Conservation (phyloP, 495 filamentous ascomycete species). For the Penicillium tannophilum region DNA sequence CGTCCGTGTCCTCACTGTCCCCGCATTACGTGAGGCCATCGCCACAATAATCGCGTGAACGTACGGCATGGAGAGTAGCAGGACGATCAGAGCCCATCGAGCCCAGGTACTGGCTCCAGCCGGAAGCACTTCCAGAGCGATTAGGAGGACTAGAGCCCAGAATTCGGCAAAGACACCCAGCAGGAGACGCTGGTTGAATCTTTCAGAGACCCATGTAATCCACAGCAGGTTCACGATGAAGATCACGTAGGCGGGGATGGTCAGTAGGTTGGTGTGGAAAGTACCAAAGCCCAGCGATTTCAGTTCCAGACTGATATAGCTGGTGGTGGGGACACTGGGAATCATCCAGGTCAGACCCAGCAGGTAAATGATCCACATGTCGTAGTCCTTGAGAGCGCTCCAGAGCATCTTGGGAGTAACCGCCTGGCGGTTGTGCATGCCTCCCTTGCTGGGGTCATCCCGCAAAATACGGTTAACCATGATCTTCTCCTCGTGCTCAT, state of each 20-base stretch:
- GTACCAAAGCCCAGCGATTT: slow-evolving; percentile 62
- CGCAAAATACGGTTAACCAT: slow-evolving; percentile 73
- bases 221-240: slow-evolving; percentile 49
- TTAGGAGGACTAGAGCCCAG: slow-evolving; percentile 58
- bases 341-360: slow-evolving; percentile 54
- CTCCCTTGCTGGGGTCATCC: slow-evolving; percentile 72
- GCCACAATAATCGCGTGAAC: slow-evolving; percentile 69
- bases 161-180: slow-evolving; percentile 53
- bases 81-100: slow-evolving; percentile 52
- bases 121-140: slow-evolving; percentile 50
- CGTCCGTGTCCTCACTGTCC: slow-evolving; percentile 67
- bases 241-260: slow-evolving; percentile 60
- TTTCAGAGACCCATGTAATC: slow-evolving; percentile 57
- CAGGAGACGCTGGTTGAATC: slow-evolving; percentile 54
- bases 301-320: slow-evolving; percentile 63
- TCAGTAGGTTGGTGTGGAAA: slow-evolving; percentile 66
- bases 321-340: slow-evolving; percentile 40
- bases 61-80: slow-evolving; percentile 61
- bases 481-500: slow-evolving; percentile 53
- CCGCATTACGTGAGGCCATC: slow-evolving; percentile 66
- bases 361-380: slow-evolving; percentile 56
- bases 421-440: slow-evolving; percentile 62
- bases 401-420: slow-evolving; percentile 49
- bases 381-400: slow-evolving; percentile 53
- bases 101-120: slow-evolving; percentile 48